Conservation (phyloP, 345 rosid genomes). For the Excoecaria cochinchinensis region DNA sequence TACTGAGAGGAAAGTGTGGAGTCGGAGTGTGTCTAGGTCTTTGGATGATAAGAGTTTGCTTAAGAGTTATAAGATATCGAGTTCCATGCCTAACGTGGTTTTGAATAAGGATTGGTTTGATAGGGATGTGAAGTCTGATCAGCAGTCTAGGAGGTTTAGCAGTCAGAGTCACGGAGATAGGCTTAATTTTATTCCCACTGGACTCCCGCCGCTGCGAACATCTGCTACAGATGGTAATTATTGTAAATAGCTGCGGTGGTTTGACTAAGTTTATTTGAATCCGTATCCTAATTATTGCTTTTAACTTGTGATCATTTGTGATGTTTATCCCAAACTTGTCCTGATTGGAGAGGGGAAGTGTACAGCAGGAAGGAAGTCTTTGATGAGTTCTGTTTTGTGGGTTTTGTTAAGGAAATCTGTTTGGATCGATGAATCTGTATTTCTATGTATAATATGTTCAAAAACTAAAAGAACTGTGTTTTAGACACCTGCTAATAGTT, state of each 20-base stretch:
- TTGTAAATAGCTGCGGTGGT: background rate
- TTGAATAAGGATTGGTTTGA: slow-evolving; percentile 42
- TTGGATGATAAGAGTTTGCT: slow-evolving; percentile 25
- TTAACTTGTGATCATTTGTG: background rate
- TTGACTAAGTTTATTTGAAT: background rate
- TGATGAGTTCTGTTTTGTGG: background rate
- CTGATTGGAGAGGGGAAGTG: background rate
- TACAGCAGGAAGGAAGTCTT: background rate
- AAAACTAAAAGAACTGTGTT: background rate
- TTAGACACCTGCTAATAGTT: background rate
- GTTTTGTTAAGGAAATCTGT: background rate
- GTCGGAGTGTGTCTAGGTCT: slow-evolving; percentile 22
- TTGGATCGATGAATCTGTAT: background rate
- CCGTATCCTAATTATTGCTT: background rate
- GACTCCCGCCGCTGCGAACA: slow-evolving; percentile 44
- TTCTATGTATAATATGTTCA: background rate
- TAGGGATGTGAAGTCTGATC: slow-evolving; percentile 13
- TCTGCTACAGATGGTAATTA: slow-evolving; percentile 26
- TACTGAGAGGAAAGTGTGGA: slow-evolving; percentile 12
- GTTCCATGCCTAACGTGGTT: slow-evolving; percentile 45
- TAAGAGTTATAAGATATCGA: slow-evolving; percentile 31
- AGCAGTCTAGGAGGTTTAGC: slow-evolving; percentile 21
- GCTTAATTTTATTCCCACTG: slow-evolving; percentile 37
- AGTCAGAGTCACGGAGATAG: slow-evolving; percentile 28
- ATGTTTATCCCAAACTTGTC: too few relatives aligned